Evolutionary conservation across 2,329 filamentous ascomycete species (phyloP).

Genomic region (Colletotrichum abscissum): DNA sequence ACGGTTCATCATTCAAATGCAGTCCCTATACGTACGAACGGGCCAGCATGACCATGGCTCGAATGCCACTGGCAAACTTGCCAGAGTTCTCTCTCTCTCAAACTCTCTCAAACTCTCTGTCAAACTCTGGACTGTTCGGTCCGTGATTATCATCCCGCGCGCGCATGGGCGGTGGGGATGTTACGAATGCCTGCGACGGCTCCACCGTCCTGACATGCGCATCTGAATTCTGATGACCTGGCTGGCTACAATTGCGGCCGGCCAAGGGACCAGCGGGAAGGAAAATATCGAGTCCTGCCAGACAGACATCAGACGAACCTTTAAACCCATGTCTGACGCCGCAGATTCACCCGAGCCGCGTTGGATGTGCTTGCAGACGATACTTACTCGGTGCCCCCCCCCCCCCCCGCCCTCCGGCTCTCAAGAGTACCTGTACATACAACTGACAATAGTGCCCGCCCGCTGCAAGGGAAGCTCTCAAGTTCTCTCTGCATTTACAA

Average conservation of each 20-base stretch:
- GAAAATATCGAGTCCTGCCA: slow-evolving; percentile 4
- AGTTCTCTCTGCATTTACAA: not conserved
- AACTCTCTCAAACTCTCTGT: no score
- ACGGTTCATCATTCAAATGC: not conserved
- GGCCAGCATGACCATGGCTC: not conserved
- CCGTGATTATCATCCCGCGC: slow-evolving; percentile 33
- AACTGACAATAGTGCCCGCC: not conserved
- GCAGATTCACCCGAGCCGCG: slow-evolving; percentile 25
- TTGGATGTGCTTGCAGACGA: not conserved
- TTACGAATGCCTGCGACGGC: slow-evolving; percentile 31
- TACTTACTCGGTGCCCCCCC: not conserved
- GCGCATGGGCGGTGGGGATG: slow-evolving; percentile 32
- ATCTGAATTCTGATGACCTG: slow-evolving; percentile 28
- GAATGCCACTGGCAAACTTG: not conserved
- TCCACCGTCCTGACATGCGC: slow-evolving; percentile 34
- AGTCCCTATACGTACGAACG: not conserved
- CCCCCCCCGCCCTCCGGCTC: not conserved
- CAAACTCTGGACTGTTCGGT: not conserved
- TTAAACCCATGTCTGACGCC: slow-evolving; percentile 1
- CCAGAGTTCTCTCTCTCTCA: not conserved
- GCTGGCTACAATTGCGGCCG: slow-evolving; percentile 8
- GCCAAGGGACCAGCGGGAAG: slow-evolving; percentile 14
- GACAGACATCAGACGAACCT: slow-evolving; percentile 34
- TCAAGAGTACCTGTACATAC: not conserved
- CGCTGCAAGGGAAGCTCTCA: not conserved